phyloP scores from a whole-genome alignment of 306 rosid genomes.

The Macrotyloma uniflorum region DNA sequence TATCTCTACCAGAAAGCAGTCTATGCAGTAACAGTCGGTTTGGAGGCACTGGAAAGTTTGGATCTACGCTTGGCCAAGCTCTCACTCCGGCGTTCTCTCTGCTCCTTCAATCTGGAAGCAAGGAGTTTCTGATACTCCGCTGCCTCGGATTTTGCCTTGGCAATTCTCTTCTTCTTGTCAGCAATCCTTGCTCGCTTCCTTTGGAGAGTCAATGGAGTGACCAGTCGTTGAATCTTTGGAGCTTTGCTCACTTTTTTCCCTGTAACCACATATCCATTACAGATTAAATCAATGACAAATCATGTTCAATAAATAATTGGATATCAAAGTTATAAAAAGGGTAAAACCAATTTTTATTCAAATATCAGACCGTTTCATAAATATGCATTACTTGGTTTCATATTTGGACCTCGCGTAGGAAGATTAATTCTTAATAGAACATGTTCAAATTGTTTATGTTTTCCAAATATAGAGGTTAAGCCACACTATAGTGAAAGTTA shows the following conservation, averaged over 20 bases:
- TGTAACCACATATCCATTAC: constrained; percentile 8
- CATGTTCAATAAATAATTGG: neutral
- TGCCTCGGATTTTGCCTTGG: constrained; percentile 49
- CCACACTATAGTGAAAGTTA: too few species aligned
- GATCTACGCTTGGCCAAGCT: constrained; percentile 51
- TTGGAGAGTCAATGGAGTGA: constrained; percentile 53
- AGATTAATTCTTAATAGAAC: too few species aligned
- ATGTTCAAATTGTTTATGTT: too few species aligned
- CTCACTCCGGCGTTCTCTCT: constrained; percentile 45
- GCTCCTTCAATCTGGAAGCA: constrained; percentile 50
- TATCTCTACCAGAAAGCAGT: neutral
- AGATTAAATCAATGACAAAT: neutral
- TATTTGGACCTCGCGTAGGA: too few species aligned
- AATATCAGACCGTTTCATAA: too few species aligned
- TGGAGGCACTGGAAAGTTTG: constrained; percentile 41
- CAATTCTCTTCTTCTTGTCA: constrained; percentile 47
- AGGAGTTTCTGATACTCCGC: constrained; percentile 49
- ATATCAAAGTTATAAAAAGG: neutral
- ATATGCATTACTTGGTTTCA: too few species aligned
- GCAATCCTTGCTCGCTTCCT: constrained; percentile 51
- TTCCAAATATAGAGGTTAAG: too few species aligned
- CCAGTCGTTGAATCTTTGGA: constrained; percentile 46
- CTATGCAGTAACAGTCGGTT: constrained; percentile 39
- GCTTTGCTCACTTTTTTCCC: constrained; percentile 52
- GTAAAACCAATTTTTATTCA: neutral